A percentile compares a stretch with the other conserved stretches of the same genome.
phyloP scores from a whole-genome alignment of 176 grass and related monocot species.

The Musa acuminata region DNA sequence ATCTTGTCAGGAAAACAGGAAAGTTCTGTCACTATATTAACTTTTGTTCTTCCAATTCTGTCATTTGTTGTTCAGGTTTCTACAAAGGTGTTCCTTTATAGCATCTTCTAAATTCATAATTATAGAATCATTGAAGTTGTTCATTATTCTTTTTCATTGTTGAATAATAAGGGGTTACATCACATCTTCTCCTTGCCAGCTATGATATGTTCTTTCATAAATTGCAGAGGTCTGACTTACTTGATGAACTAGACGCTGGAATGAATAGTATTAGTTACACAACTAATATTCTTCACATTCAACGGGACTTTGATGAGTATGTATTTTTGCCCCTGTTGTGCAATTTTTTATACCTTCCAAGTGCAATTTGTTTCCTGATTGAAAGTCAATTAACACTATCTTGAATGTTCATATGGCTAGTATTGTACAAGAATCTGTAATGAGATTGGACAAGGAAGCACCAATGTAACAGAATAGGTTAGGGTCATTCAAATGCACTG shows the following conservation, averaged over 20 bases:
- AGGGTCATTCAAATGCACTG: conserved; percentile 6
- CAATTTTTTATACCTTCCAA: not conserved
- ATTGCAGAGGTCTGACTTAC: not conserved
- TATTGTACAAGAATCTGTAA: too few species aligned
- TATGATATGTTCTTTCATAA: not conserved
- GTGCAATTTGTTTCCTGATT: too few species aligned
- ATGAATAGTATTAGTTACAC: conserved; percentile 9
- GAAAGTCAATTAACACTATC: too few species aligned
- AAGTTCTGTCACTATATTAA: not conserved
- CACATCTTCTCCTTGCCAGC: not conserved
- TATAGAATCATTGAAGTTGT: too few species aligned
- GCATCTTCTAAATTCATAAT: not conserved
- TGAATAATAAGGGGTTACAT: too few species aligned
- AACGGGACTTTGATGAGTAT: conserved; percentile 58
- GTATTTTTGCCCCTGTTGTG: conserved; percentile 11
- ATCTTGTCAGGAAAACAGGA: too few species aligned
- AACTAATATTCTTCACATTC: conserved; percentile 23
- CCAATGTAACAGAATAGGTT: too few species aligned
- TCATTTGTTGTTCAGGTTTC: not conserved
- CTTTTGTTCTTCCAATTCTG: not conserved
- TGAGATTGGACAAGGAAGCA: too few species aligned
- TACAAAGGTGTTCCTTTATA: not conserved
- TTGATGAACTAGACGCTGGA: not conserved
- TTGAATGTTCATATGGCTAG: too few species aligned
- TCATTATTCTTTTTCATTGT: too few species aligned